Percentiles rank a stretch among this genome's conserved stretches.
These are phyloP conservation scores for Tephrocybe sp. DNA, from an alignment of 768 basidiomycete genomes.

Conservation along the genomic window DNA sequence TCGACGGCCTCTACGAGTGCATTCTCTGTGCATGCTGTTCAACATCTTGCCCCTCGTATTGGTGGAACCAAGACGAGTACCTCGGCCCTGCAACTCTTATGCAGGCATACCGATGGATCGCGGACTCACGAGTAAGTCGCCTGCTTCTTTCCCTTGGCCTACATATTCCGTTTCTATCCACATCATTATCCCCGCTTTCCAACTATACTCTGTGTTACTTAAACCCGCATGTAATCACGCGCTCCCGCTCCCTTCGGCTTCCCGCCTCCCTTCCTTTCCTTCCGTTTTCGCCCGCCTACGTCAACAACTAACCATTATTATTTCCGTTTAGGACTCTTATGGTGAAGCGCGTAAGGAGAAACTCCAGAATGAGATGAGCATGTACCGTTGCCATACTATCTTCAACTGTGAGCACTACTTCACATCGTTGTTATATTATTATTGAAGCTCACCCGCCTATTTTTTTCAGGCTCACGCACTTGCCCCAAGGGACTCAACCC, in stretches of 20 bases:
- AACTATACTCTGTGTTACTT: no score
- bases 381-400: slow-evolving; percentile 98
- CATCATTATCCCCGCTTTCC: neutral
- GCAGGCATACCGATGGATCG: slow-evolving; percentile 98
- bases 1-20: slow-evolving; percentile 97
- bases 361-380: slow-evolving; percentile 92
- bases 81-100: slow-evolving; percentile 95
- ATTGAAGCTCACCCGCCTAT: neutral
- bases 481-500: slow-evolving; percentile 97
- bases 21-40: slow-evolving; percentile 98
- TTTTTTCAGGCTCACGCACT: slow-evolving; percentile 71
- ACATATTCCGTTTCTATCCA: neutral
- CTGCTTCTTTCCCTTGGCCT: slow-evolving; percentile 1
- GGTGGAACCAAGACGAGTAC: slow-evolving; percentile 99
- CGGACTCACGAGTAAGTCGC: slow-evolving; percentile 80
- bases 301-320: neutral
- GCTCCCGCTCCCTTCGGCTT: neutral
- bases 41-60: slow-evolving; percentile 95
- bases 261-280: neutral
- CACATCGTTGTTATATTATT: slow-evolving; percentile 7
- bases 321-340: slow-evolving; percentile 59
- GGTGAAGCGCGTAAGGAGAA: slow-evolving; percentile 81
- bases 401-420: slow-evolving; percentile 72
- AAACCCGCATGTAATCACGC: neutral
- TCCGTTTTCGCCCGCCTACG: neutral